Evolutionary conservation across 1,139 yeast species (phyloP), one percentile per base, ranked within the genome.

Genomic region (Kodamaea anthophila): DNA sequence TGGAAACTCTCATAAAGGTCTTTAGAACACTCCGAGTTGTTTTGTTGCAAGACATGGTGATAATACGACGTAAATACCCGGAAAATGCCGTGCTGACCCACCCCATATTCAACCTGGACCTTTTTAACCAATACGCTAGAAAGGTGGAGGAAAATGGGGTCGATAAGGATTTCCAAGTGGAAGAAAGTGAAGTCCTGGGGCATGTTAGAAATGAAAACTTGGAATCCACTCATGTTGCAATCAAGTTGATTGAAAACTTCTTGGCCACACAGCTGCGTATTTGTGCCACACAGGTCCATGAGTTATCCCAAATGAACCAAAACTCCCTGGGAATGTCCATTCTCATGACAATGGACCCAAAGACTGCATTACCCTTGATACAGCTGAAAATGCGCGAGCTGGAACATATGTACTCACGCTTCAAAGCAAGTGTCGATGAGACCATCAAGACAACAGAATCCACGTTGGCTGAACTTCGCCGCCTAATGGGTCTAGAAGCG

Each of bases 41-140:
- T 20, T 39, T 60, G 21, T 43, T 55, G 18, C 66, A 60, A 40
- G 66, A 60, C 35, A 58, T 60, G 65, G 57, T 53, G 4, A 32
- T 54, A 2, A 33, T 60, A 2, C 46, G 44, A 29, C 38, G 35
- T 20, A 33, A 38, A 21, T 55, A 50, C 35, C 64, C 65, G 3
- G 31, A 41, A 5, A 54, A 50, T 34, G 50, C 55, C 4, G 37
- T 59, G 9, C 46, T 49, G 13, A 38, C 39, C 19, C 60, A 58
- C 33, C 55, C 57, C 5, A 40, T 58, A 4, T 60, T 60, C 39
- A 51, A 44, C 26, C 39, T 47, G 9, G 36, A 38, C 2, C 29
- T 41, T 6, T 58, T 58, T 33, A 35, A 39, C 13, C 34, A 38
- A 6, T 59, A 41, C 38, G 46, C 49, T n/a, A 26, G 28, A 2